Conservation (phyloP, 1,139 yeast genomes). For the Blastobotrys persicus region DNA sequence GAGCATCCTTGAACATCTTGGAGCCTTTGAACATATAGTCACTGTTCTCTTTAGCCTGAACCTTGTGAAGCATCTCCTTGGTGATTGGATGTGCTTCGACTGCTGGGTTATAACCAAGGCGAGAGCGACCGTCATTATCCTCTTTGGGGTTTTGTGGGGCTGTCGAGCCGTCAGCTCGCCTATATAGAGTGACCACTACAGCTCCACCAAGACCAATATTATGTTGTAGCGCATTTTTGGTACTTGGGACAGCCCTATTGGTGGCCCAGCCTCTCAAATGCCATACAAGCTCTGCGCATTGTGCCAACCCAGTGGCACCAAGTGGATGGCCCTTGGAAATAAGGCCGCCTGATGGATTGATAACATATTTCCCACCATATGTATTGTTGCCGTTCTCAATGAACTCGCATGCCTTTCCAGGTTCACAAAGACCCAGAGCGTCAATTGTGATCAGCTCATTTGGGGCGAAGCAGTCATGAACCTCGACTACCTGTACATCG, state of each 20-base stretch:
- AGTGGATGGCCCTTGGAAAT: slow-evolving; percentile 35
- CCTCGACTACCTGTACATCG: slow-evolving; percentile 34
- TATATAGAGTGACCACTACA: slow-evolving; percentile 30
- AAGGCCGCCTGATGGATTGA: slow-evolving; percentile 35
- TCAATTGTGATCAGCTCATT: slow-evolving; percentile 33
- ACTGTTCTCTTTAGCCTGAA: slow-evolving; percentile 18
- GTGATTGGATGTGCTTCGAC: slow-evolving; percentile 31
- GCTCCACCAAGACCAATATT: slow-evolving; percentile 35
- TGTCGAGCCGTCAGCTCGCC: slow-evolving; percentile 26
- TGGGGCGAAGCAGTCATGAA: slow-evolving; percentile 36
- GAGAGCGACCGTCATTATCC: slow-evolving; percentile 27
- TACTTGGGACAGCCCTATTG: slow-evolving; percentile 30
- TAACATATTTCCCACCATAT: slow-evolving; percentile 32
- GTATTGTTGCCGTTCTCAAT: slow-evolving; percentile 32
- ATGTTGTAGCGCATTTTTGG: slow-evolving; percentile 32
- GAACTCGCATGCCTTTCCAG: slow-evolving; percentile 31
- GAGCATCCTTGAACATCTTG: slow-evolving; percentile 10
- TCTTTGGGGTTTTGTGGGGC: slow-evolving; percentile 21
- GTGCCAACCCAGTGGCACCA: slow-evolving; percentile 37
- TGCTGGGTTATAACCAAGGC: slow-evolving; percentile 35
- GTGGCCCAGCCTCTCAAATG: slow-evolving; percentile 36
- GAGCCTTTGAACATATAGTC: slow-evolving; percentile 20
- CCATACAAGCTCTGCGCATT: slow-evolving; percentile 34
- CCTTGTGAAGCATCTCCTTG: slow-evolving; percentile 18
- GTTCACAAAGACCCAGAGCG: slow-evolving; percentile 30